Base-by-base conservation (phyloP, 2,329 filamentous ascomycete genomes). In the Phoma herbarum region DNA sequence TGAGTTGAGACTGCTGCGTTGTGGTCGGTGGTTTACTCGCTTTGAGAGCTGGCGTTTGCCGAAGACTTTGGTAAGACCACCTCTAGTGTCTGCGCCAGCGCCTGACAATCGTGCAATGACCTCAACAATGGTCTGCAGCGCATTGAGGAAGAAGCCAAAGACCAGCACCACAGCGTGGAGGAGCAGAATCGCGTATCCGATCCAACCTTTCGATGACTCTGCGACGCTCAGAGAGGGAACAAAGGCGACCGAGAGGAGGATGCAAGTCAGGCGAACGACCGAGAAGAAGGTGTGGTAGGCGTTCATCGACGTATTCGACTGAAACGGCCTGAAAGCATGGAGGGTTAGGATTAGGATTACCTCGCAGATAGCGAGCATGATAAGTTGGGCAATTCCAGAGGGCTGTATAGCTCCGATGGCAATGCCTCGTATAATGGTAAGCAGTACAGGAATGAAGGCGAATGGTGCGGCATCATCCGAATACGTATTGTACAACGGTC, bases 401-500 rank as follows among this genome's bases (percentile, higher is more conserved):
- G 91, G 89, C 75, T 99, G 95, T 14, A 98, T 88, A 18, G 93
- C 95, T 28, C 95, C 95, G 67, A 99, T 91, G 20, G 93, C 92
- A 64, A 98, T 88, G 57, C 93, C 94, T 31, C 94, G 89, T 58
- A 97, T 81, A 72, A 96, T 88, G 4, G 90, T 96, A 59, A 98
- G 82, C 31, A 96, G 81, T 16, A 97, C 87, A 1, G 94, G 93
- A 20, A 97, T 88, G 41, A 97, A 84, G 7, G 94, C 93, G 76
- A 96, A 99, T 0, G 92, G 88, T 8, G 94, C 92, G 0, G 93
- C 92, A 74, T 94, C 91, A 75, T 99, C 95, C 23, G 91, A 95
- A 76, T 96, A 98, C 0, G 95, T 99, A 78, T 99, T 99, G 73
- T 99, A 99, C 8, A 99, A 82, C 5, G 95, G 92, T 0, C 95